These are phyloP conservation scores for Onygenales sp. DNA, from an alignment of 2,329 filamentous ascomycete species.

Conservation along the genomic window DNA sequence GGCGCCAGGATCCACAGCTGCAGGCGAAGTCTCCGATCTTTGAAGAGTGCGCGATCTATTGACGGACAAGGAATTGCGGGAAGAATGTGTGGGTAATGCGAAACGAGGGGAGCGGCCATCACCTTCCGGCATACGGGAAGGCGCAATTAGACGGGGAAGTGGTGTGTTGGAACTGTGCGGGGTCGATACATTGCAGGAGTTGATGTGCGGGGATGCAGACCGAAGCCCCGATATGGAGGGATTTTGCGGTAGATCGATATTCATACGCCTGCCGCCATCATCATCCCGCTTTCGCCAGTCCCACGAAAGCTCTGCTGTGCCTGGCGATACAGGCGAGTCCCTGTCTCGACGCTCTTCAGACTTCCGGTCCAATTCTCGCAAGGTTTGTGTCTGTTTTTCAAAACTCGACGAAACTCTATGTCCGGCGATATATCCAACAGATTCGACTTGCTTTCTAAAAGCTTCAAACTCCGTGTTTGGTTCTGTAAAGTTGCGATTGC, in stretches of 20 bases:
- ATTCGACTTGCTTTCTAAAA: constrained; percentile 59
- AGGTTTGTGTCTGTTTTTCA: constrained; percentile 5
- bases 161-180: background rate
- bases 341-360: constrained; percentile 4
- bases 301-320: background rate
- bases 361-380: background rate
- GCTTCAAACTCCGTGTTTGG: constrained; percentile 75
- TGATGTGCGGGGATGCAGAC: background rate
- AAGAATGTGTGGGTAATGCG: background rate
- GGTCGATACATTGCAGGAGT: background rate
- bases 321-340: background rate
- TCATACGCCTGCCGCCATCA: background rate
- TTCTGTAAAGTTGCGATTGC: constrained; percentile 39
- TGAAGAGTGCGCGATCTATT: constrained; percentile 4
- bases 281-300: background rate
- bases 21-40: constrained; percentile 47
- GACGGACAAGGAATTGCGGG: background rate
- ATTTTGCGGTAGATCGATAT: background rate
- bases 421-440: constrained; percentile 7
- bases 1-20: constrained; percentile 35
- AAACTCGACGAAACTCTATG: constrained; percentile 8
- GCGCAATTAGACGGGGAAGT: background rate
- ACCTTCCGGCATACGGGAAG: background rate
- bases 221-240: background rate
- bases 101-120: background rate